A percentile compares a stretch with the other conserved stretches of the same genome.
phyloP scores from a whole-genome alignment of 1,284 basidiomycete genomes.

The Sporisorium iseilematis-ciliati region DNA sequence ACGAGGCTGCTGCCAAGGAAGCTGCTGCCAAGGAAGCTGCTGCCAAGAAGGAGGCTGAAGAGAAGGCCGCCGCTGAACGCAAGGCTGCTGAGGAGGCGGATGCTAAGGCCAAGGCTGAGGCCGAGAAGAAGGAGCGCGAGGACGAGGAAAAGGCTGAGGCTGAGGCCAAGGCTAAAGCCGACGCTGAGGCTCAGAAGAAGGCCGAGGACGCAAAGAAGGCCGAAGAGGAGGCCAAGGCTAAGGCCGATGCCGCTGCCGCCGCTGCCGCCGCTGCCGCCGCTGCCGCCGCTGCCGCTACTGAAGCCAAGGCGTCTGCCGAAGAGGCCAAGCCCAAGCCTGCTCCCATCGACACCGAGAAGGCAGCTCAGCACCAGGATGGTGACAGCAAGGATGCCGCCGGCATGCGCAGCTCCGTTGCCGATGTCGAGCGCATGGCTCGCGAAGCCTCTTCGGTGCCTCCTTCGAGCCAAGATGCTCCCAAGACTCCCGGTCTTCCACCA shows the following conservation, averaged over 20 bases:
- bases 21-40: conserved; percentile 35
- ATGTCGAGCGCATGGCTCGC: conserved; percentile 64
- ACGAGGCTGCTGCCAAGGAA: conserved; percentile 44
- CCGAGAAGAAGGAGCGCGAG: conserved; percentile 46
- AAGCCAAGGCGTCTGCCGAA: conserved; percentile 43
- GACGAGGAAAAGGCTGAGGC: conserved; percentile 47
- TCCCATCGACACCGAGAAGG: conserved; percentile 51
- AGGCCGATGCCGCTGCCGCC: conserved; percentile 37
- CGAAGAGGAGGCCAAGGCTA: conserved; percentile 45
- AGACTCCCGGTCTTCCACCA: conserved; percentile 53
- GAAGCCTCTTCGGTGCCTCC: conserved; percentile 65
- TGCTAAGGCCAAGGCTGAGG: conserved; percentile 38
- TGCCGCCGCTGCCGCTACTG: conserved; percentile 33
- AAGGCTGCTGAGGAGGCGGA: conserved; percentile 48
- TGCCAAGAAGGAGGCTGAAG: conserved; percentile 44
- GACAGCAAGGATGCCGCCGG: conserved; percentile 43
- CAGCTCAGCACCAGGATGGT: conserved; percentile 36
- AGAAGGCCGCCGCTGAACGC: conserved; percentile 42
- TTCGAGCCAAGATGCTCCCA: conserved; percentile 56
- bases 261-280: conserved; percentile 39
- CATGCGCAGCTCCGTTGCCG: conserved; percentile 57
- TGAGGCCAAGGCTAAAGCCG: conserved; percentile 25
- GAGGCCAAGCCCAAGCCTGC: conserved; percentile 48
- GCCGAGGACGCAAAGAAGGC: conserved; percentile 46
- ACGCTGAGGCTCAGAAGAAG: conserved; percentile 34